A percentile compares a stretch with the other conserved stretches of the same genome.
These are phyloP conservation scores for Debaryomycetaceae sp. DNA, from an alignment of 1,139 yeast genomes.

Conservation along the genomic window DNA sequence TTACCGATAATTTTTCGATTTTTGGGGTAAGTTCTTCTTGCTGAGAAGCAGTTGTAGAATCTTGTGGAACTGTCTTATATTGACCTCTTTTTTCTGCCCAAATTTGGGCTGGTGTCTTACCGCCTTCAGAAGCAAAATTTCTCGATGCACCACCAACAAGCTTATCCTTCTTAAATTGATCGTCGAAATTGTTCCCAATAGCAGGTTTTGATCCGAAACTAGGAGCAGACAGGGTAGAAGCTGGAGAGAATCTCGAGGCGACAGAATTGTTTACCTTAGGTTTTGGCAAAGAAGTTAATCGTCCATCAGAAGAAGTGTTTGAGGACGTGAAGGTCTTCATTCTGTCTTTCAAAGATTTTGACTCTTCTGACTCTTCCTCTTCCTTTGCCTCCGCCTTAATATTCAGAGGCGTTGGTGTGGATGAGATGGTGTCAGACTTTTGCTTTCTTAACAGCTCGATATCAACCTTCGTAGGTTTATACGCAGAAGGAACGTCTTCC, in stretches of 20 bases:
- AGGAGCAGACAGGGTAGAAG: conserved; percentile 20
- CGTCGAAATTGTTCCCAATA: conserved; percentile 27
- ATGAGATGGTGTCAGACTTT: conserved; percentile 47
- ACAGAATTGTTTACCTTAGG: conserved; percentile 57
- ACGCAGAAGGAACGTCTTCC: conserved; percentile 60
- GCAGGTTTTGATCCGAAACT: conserved; percentile 56
- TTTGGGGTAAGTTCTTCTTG: conserved; percentile 9
- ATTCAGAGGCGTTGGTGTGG: conserved; percentile 28
- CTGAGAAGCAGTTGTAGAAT: conserved; percentile 7
- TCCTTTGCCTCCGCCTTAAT: conserved; percentile 23
- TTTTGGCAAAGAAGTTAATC: conserved; percentile 63
- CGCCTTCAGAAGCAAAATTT: conserved; percentile 68
- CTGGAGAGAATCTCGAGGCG: conserved; percentile 46
- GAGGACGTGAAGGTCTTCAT: conserved; percentile 28
- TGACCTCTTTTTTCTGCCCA: conserved; percentile 93
- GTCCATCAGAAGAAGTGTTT: conserved; percentile 36
- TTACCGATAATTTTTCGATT: conserved; percentile 4
- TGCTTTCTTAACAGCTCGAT: conserved; percentile 43
- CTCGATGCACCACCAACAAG: conserved; percentile 64
- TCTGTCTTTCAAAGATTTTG: conserved; percentile 43
- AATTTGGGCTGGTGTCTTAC: conserved; percentile 90
- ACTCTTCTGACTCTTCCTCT: conserved; percentile 7
- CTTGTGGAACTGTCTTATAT: conserved; percentile 41
- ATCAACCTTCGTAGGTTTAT: conserved; percentile 58
- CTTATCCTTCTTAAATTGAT: conserved; percentile 33